Evolutionary conservation across 306 rosid species (phyloP).

Genomic region (Glycine soja): DNA sequence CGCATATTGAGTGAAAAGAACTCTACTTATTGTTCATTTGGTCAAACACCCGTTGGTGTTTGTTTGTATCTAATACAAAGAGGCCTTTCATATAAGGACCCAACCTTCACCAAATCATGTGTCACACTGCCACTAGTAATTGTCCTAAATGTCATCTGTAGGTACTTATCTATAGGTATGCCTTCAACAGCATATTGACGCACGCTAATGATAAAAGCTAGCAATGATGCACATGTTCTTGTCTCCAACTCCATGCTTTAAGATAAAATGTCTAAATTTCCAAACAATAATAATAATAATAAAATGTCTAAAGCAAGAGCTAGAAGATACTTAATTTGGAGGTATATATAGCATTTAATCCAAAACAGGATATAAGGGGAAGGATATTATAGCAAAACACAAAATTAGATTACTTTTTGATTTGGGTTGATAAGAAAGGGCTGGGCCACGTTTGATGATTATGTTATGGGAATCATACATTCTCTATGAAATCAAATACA

Average conservation of each 20-base stretch:
- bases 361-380: conserved; percentile 15
- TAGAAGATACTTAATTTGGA: conserved; percentile 40
- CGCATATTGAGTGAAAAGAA: not conserved
- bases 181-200: conserved; percentile 41
- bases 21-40: not conserved
- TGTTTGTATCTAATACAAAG: conserved; percentile 3
- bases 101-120: conserved; percentile 30
- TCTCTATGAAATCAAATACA: conserved; percentile 15
- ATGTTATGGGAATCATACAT: conserved; percentile 40
- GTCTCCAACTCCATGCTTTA: conserved; percentile 47
- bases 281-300: not conserved
- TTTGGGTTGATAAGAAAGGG: not conserved
- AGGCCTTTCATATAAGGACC: not conserved
- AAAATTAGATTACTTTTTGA: conserved; percentile 2
- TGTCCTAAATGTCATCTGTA: conserved; percentile 42
- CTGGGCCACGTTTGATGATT: conserved; percentile 43
- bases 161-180: conserved; percentile 39
- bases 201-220: conserved; percentile 46
- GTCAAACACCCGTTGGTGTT: conserved; percentile 1
- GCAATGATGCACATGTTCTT: conserved; percentile 47
- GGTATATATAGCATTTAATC: conserved; percentile 39
- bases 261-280: conserved; percentile 17
- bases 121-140: conserved; percentile 16
- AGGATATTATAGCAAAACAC: conserved; percentile 10
- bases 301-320: conserved; percentile 31